Evolutionary conservation across 441 rosid species (phyloP), one percentile per base, ranked within the genome.

Genomic region (Viola pubescens): DNA sequence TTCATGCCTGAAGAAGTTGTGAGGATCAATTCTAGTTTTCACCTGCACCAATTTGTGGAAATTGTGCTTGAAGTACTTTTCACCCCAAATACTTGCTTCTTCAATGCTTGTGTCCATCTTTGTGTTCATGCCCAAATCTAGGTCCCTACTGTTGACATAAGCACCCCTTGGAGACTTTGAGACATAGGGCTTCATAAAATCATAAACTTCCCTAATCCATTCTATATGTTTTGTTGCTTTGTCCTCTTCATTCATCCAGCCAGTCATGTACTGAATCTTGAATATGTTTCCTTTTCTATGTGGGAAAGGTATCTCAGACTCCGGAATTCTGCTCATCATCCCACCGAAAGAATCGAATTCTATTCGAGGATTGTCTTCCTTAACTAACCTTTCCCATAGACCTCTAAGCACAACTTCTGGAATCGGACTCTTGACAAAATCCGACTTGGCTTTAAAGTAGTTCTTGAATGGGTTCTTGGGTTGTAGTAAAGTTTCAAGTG

Each of bases 321-420:
- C 74, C 3, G 81, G 16, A 43, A 81, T 62, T 43, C 79, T 79
- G 1, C 64, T 65, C 86, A 82, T 78, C 76, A 61, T 77, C 2
- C 90, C 94, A 0, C 90, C 94, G n/a, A 79, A 86, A 4, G 94
- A 79, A 19, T 75, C 80, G 72, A 63, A 72, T 46, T 70, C 69
- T 74, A 79, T 59, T 16, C 72, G 6, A 3, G 86, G 78, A 1
- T 2, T 12, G 0, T 83, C 82, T 63, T 82, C 51, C 14, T 48
- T 3, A 12, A 12, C n/a, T 26, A 48, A 12, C 52, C 72, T 74
- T 56, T 77, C 62, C 79, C 82, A 79, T 4, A 88, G 37, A 0
- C 85, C 87, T 60, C 77, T 71, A 0, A 85, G 70, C 1, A 54
- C 90, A 4, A 58, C 54, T 58, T 67, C 71, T 2, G 91, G 74